Evolutionary conservation across 208 protist genomes (phyloP).

Genomic region (Acanthamoeba healyi): DNA sequence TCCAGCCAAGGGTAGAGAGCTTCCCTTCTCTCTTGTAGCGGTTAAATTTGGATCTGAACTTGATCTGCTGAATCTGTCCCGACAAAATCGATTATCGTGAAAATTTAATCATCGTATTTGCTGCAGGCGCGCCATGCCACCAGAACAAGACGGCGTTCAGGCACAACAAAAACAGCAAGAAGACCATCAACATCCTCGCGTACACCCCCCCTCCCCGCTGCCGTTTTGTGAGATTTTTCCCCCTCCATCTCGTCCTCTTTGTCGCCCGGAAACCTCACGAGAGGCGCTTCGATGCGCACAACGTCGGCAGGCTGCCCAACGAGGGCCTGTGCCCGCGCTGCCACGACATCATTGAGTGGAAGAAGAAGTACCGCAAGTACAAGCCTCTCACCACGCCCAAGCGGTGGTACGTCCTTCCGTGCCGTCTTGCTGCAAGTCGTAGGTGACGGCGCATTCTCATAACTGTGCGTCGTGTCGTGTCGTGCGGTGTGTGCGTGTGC

Average conservation of each 20-base stretch:
- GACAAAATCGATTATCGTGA: background rate
- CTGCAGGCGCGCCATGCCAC: slow-evolving; percentile 61
- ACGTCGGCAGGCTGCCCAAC: slow-evolving; percentile 81
- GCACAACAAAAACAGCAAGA: slow-evolving; percentile 89
- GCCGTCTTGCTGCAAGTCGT: too few species aligned
- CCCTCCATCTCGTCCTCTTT: too few species aligned
- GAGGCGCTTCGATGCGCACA: too few species aligned
- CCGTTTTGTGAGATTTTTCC: background rate
- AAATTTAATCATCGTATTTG: background rate
- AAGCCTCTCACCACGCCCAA: slow-evolving; percentile 88
- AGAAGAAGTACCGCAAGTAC: slow-evolving; percentile 91
- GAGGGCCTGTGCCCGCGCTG: slow-evolving; percentile 87
- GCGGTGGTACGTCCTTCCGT: slow-evolving; percentile 87
- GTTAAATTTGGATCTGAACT: too few species aligned
- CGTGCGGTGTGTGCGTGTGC: background rate
- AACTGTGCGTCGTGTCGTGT: background rate
- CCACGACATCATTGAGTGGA: slow-evolving; percentile 90
- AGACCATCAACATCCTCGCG: slow-evolving; percentile 87
- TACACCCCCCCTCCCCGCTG: background rate
- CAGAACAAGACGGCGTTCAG: slow-evolving; percentile 86
- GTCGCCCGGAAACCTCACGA: too few species aligned
- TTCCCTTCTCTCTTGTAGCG: background rate
- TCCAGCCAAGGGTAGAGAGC: background rate
- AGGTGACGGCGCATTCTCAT: too few species aligned
- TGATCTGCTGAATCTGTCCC: background rate